Evolutionary conservation across 306 rosid species (phyloP), one percentile per base, ranked within the genome.

Genomic region (Sesbania bispinosa): DNA sequence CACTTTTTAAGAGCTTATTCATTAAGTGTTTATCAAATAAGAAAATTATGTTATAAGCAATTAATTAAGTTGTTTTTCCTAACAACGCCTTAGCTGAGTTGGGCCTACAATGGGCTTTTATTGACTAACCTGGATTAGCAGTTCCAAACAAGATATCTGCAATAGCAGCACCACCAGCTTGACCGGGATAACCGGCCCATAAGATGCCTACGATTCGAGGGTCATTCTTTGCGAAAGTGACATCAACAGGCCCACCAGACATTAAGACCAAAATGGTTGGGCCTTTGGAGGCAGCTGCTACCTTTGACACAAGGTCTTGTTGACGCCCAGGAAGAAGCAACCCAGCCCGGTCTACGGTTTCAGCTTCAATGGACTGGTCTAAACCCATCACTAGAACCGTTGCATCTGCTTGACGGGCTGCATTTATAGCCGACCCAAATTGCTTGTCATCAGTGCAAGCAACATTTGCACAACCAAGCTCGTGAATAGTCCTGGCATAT

Each of bases 141-240:
- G 55, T 45, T 53, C 93, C 97, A 45, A 84, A 92, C 67, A 89
- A 69, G 72, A 89, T 58, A 60, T 87, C 88, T 0, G 93, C 92
- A 53, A 89, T 87, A 83, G 96, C 97, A 3, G 85, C 84, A 7
- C 96, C 97, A 6, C 96, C 97, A 0, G 91, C 91, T 67, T 92
- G 91, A 48, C 97, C 97, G 0, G 97, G 97, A 59, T 89, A 92
- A 2, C 97, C 97, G 1, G 84, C 89, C 97, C 97, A 89, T 42
- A 88, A 45, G 33, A 92, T 85, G 30, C 81, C 93, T 6, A 46
- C 33, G 5, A 92, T 70, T 20, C 78, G 80, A 0, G 84, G 88
- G 54, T 89, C 87, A 33, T 82, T 84, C 62, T 89, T 65, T 0
- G 93, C 92, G 19, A 92, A 92, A 30, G 92, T 59, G 6, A 87